Evolutionary conservation across 345 rosid genomes (phyloP).

Genomic region (Populus simonii): DNA sequence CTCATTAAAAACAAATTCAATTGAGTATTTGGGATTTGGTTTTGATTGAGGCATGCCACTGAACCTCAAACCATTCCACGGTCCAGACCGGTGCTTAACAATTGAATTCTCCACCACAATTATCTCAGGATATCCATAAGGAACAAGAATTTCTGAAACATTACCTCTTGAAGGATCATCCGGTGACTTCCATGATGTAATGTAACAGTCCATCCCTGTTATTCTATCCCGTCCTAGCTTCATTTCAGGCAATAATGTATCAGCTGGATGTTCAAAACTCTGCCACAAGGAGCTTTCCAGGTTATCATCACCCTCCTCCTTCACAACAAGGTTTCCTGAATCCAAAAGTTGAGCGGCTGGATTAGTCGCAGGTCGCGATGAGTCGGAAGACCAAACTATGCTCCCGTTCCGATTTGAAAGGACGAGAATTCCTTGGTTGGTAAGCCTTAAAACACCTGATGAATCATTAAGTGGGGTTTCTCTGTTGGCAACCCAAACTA

Average conservation of each 20-base stretch:
- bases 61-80: constrained; percentile 37
- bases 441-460: not conserved
- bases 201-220: not conserved
- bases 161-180: constrained; percentile 40
- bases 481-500: constrained; percentile 3
- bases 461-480: not conserved
- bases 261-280: too few species aligned
- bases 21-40: not conserved
- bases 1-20: not conserved
- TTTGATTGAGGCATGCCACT: constrained; percentile 10
- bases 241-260: too few species aligned
- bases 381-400: not conserved
- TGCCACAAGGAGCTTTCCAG: not conserved
- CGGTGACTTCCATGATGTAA: constrained; percentile 39
- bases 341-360: not conserved
- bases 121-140: constrained; percentile 29
- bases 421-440: not conserved
- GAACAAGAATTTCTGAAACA: constrained; percentile 5
- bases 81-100: constrained; percentile 21
- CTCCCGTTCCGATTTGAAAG: not conserved
- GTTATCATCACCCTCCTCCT: not conserved
- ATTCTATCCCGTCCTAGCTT: too few species aligned
- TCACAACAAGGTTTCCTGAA: not conserved
- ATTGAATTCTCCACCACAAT: constrained; percentile 12
- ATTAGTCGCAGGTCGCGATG: not conserved